Conservation (phyloP, 2,329 filamentous ascomycete species). For the Nothophaeocryptopus gaeumannii region DNA sequence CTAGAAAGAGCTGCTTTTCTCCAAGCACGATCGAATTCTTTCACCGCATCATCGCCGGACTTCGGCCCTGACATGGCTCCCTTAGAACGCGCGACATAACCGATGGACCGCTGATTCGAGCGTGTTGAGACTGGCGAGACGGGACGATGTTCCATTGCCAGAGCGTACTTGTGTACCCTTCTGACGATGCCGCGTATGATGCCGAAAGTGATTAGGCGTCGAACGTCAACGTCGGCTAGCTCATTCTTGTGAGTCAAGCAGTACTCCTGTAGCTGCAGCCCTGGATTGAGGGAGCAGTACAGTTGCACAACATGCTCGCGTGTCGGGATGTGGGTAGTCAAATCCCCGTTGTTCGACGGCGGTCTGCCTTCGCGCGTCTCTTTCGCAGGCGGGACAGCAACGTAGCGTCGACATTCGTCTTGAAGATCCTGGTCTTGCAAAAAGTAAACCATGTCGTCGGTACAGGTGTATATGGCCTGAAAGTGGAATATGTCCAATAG, state of each 20-base stretch:
- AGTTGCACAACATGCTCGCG: conserved; percentile 65
- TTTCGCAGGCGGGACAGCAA: conserved; percentile 50
- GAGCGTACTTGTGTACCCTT: conserved; percentile 82
- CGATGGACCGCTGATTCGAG: conserved; percentile 13
- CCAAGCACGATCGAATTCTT: conserved; percentile 34
- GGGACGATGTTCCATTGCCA: conserved; percentile 44
- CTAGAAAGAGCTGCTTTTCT: conserved; percentile 32
- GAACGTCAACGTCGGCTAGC: conserved; percentile 76
- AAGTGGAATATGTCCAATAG: conserved; percentile 96
- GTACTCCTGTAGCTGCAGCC: conserved; percentile 84
- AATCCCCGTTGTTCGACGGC: background rate
- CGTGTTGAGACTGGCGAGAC: conserved; percentile 4
- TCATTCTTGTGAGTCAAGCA: conserved; percentile 70
- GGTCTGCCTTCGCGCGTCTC: conserved; percentile 3
- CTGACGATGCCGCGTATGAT: conserved; percentile 94
- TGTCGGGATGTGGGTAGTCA: conserved; percentile 6
- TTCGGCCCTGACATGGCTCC: conserved; percentile 15
- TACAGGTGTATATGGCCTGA: conserved; percentile 81
- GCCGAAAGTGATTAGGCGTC: conserved; percentile 90
- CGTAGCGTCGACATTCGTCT: conserved; percentile 84
- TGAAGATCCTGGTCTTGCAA: conserved; percentile 72
- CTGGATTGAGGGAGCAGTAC: conserved; percentile 80
- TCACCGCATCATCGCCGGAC: conserved; percentile 18
- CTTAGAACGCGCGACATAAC: background rate
- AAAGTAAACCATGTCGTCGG: conserved; percentile 75